Conservation (phyloP, 208 protist genomes). For the Acanthamoeba royreba region DNA sequence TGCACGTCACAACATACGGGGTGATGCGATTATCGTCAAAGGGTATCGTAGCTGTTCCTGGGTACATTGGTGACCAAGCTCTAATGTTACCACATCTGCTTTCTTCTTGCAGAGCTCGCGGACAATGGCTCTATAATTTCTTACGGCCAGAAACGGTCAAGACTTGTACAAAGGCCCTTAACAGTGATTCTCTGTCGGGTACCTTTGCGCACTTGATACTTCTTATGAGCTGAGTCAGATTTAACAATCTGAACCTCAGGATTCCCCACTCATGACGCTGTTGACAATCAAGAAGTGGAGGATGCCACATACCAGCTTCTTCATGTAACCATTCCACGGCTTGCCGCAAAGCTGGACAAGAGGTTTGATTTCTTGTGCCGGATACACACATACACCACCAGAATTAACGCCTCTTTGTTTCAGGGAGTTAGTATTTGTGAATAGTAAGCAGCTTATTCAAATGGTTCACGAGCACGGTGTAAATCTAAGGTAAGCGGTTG, state of each 20-base stretch:
- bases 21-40: constrained; percentile 39
- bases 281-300: neutral
- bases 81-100: too few species aligned
- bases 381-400: neutral
- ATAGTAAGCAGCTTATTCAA: constrained; percentile 47
- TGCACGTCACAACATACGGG: neutral
- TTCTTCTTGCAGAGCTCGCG: neutral
- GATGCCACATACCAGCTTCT: neutral
- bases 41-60: neutral
- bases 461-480: constrained; percentile 29
- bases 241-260: neutral
- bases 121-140: constrained; percentile 36
- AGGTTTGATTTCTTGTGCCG: neutral
- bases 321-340: neutral
- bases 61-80: neutral
- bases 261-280: neutral
- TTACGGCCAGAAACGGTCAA: constrained; percentile 33
- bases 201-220: neutral
- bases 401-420: neutral
- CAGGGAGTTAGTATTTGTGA: constrained; percentile 42
- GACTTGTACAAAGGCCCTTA: neutral
- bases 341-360: constrained; percentile 19
- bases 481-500: too few species aligned
- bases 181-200: constrained; percentile 14
- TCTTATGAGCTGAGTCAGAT: neutral